Conservation (phyloP, 2,329 filamentous ascomycete species). For the Talaromyces pinophilus region DNA sequence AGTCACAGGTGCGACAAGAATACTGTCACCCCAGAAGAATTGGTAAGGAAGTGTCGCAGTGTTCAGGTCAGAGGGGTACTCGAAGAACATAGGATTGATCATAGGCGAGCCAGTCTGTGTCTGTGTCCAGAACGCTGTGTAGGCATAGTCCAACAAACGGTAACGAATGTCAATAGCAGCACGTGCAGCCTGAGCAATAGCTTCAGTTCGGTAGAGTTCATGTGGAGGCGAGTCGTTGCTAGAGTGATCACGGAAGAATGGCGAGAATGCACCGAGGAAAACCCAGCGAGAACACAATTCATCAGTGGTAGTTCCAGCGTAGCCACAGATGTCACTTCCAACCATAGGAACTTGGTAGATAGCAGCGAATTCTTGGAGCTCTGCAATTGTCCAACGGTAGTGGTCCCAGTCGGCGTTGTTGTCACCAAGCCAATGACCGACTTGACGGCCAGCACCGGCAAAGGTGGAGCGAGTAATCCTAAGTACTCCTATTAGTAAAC, state of each 20-base stretch:
- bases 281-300: constrained; percentile 75
- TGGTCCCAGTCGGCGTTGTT: constrained; percentile 61
- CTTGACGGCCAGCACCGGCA: constrained; percentile 65
- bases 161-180: constrained; percentile 74
- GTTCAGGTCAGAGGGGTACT: constrained; percentile 62
- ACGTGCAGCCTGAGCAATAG: constrained; percentile 64
- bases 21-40: constrained; percentile 60
- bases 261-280: constrained; percentile 69
- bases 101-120: constrained; percentile 63
- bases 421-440: constrained; percentile 64
- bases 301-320: constrained; percentile 65
- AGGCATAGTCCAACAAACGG: constrained; percentile 75
- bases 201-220: constrained; percentile 71
- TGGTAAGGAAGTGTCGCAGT: constrained; percentile 57
- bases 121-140: constrained; percentile 68
- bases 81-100: constrained; percentile 70
- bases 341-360: constrained; percentile 70
- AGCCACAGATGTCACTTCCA: constrained; percentile 77
- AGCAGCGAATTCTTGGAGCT: constrained; percentile 62
- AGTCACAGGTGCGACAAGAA: constrained; percentile 60
- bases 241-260: constrained; percentile 77
- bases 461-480: constrained; percentile 73
- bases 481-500: neutral
- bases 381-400: constrained; percentile 60
- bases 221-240: constrained; percentile 57